Evolutionary conservation across 441 rosid species (phyloP), one percentile per base, ranked within the genome.

Genomic region (Adansonia gregorii): DNA sequence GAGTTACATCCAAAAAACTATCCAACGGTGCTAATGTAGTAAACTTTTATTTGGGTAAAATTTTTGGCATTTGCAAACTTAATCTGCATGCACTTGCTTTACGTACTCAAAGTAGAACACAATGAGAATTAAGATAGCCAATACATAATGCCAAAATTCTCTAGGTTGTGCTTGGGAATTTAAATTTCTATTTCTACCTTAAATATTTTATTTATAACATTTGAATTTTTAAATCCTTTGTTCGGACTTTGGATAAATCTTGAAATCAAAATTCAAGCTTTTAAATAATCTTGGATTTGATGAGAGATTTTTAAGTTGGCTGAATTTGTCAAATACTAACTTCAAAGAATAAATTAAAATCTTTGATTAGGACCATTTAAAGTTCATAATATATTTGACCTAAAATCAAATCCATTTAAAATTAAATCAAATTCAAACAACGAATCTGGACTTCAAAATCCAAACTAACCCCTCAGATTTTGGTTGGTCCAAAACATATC

Each of bases 1-100:
- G n/a, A 1, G 17, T 6, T 70, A 61, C 45, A 71, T 65, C 71
- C 67, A 67, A 74, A 81, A 31, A 52, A 65, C 46, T 52, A 68
- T 55, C 27, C 22, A 71, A 71, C 27, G n/a, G 20, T 71, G 49
- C 63, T n/a, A 31, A 51, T 20, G 41, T 31, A 52, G 22, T 35
- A 24, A 52, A 52, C 27, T 54, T 31, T 71, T 15, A 35, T 31
- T 31, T 58, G 6, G 15, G 58, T n/a, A 31, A 52, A 71, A 71
- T 71, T 20, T 71, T 70, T 22, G 19, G 56, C 11, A 68, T 10
- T 46, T 22, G 27, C 41, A 22, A 68, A 31, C 41, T 68, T 68
- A 22, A 68, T 46, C 54, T 70, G 46, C 74, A 70, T 48, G 27
- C 20, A 4, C 73, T 69, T 14, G 55, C 20, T 69, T 68, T 6